A percentile compares a stretch with the other conserved stretches of the same genome.
These are phyloP conservation scores for Xanthoceras sorbifolium DNA, from an alignment of 345 rosid species.

Conservation along the genomic window DNA sequence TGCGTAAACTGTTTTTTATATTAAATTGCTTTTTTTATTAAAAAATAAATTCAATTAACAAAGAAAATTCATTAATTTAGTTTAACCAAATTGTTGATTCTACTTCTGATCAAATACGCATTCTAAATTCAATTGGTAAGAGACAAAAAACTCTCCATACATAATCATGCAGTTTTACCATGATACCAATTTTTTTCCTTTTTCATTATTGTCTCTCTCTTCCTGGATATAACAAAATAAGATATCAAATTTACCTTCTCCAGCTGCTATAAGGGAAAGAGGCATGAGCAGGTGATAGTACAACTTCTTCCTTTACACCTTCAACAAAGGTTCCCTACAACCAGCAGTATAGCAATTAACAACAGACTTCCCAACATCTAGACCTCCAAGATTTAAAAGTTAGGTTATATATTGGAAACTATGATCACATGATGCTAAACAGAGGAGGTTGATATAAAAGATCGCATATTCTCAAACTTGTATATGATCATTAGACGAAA, in stretches of 20 bases:
- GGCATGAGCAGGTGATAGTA: conserved; percentile 96
- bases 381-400: conserved; percentile 3
- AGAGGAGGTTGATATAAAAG: neutral
- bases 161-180: conserved; percentile 10
- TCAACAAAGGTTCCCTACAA: conserved; percentile 95
- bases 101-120: conserved; percentile 14
- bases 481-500: neutral
- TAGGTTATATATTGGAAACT: conserved; percentile 11
- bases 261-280: conserved; percentile 98
- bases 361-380: conserved; percentile 8
- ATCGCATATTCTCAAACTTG: neutral
- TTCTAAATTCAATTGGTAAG: neutral
- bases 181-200: conserved; percentile 7
- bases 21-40: neutral
- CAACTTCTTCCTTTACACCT: conserved; percentile 99
- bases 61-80: neutral
- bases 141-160: neutral
- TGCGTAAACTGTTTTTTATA: neutral
- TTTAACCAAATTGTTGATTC: neutral
- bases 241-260: conserved; percentile 71
- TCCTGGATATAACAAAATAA: conserved; percentile 24
- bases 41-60: neutral
- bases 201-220: conserved; percentile 8
- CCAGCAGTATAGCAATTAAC: conserved; percentile 22
- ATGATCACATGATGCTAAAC: neutral